These are phyloP conservation scores for Chondrostereum purpureum DNA, from an alignment of 1,284 basidiomycete genomes.

Conservation along the genomic window DNA sequence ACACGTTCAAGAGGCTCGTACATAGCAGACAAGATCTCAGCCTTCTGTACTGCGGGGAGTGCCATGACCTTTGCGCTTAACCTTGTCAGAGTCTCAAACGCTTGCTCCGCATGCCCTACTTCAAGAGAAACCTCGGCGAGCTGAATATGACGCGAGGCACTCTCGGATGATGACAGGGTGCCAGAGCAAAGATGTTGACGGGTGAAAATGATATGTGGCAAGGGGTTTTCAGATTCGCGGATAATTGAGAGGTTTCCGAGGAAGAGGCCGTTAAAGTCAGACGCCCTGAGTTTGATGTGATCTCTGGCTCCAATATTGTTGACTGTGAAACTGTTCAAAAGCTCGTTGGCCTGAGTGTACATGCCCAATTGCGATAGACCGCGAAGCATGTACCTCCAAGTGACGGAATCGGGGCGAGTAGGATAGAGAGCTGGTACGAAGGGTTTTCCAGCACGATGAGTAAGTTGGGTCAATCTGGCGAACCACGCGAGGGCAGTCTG, in stretches of 20 bases:
- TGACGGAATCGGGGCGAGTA: conserved; percentile 41
- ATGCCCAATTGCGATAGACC: conserved; percentile 40
- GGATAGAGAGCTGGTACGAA: conserved; percentile 34
- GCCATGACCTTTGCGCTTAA: neutral
- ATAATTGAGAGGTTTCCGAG: conserved; percentile 34
- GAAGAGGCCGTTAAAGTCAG: conserved; percentile 28
- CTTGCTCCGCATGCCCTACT: neutral
- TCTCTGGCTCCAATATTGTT: conserved; percentile 24
- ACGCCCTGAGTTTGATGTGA: conserved; percentile 25
- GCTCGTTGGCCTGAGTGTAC: conserved; percentile 48
- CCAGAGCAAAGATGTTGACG: conserved; percentile 10
- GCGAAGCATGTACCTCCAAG: conserved; percentile 51
- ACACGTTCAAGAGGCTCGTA: neutral
- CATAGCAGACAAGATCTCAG: neutral
- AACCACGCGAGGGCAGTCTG: conserved; percentile 68
- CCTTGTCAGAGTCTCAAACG: neutral
- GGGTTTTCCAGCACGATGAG: conserved; percentile 25
- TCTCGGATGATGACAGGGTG: neutral
- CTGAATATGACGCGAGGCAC: neutral
- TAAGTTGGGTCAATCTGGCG: conserved; percentile 48
- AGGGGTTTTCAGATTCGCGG: neutral
- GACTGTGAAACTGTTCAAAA: conserved; percentile 36
- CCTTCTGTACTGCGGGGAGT: neutral
- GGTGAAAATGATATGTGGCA: neutral
- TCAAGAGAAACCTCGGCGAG: neutral